A percentile compares a stretch with the other conserved stretches of the same genome.
phyloP scores from a whole-genome alignment of 805 yeast genomes.

The Zygotorulaspora chibaensis region DNA sequence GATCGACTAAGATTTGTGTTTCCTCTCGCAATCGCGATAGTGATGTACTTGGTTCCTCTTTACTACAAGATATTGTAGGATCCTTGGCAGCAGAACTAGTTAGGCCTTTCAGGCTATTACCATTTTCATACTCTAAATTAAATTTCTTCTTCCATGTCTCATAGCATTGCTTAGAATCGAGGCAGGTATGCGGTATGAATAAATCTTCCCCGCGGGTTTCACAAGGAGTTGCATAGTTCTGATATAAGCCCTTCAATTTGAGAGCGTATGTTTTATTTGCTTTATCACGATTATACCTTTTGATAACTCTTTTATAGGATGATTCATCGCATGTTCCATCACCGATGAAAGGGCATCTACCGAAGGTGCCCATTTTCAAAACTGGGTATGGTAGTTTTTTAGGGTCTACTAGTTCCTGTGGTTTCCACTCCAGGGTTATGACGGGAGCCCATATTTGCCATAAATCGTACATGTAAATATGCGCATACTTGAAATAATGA shows the following conservation, averaged over 20 bases:
- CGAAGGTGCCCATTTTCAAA: slow-evolving; percentile 40
- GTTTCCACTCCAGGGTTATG: slow-evolving; percentile 76
- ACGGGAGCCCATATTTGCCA: slow-evolving; percentile 76
- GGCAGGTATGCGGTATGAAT: slow-evolving; percentile 24
- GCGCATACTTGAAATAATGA: slow-evolving; percentile 71
- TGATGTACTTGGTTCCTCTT: background rate
- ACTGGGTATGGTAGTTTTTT: slow-evolving; percentile 38
- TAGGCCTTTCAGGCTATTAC: background rate
- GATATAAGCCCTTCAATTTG: slow-evolving; percentile 30
- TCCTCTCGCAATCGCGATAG: slow-evolving; percentile 12
- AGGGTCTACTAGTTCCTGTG: slow-evolving; percentile 31
- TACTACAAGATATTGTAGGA: background rate
- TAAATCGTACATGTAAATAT: slow-evolving; percentile 75
- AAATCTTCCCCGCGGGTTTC: slow-evolving; percentile 10
- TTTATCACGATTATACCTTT: slow-evolving; percentile 33
- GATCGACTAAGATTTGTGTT: slow-evolving; percentile 57
- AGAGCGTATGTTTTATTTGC: slow-evolving; percentile 31
- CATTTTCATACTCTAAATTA: background rate
- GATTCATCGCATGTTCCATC: slow-evolving; percentile 40
- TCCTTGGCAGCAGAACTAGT: background rate
- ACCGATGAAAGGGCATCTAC: slow-evolving; percentile 78
- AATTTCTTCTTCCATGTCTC: slow-evolving; percentile 15
- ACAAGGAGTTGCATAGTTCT: slow-evolving; percentile 27
- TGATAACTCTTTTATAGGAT: slow-evolving; percentile 27
- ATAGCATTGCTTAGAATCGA: slow-evolving; percentile 22